These are phyloP conservation scores for Coffea humblotiana DNA, from an alignment of 305 asterid genomes.

Conservation along the genomic window DNA sequence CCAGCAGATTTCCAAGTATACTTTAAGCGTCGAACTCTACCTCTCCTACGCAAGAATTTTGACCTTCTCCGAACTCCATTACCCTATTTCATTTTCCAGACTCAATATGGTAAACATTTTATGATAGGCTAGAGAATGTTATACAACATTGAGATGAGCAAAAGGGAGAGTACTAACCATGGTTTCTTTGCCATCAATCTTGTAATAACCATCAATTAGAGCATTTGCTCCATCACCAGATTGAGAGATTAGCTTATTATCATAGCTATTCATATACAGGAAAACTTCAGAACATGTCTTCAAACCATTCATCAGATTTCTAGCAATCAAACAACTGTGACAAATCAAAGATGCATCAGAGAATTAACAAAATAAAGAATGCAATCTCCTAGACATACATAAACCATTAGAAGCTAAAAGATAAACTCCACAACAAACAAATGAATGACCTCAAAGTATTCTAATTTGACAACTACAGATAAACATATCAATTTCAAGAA, in stretches of 20 bases:
- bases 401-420: not conserved
- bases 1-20: constrained; percentile 94
- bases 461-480: not conserved
- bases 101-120: constrained; percentile 16
- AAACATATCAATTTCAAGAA: not conserved
- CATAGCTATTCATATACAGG: constrained; percentile 70
- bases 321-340: constrained; percentile 91
- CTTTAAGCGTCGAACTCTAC: constrained; percentile 89
- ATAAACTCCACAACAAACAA: not conserved
- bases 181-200: constrained; percentile 67
- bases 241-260: constrained; percentile 48
- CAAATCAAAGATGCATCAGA: constrained; percentile 32
- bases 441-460: not conserved
- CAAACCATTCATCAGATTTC: constrained; percentile 86
- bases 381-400: constrained; percentile 2
- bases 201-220: constrained; percentile 52
- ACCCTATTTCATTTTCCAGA: constrained; percentile 48
- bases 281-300: constrained; percentile 86
- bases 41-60: constrained; percentile 79
- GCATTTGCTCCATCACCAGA: constrained; percentile 47
- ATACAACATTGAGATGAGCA: constrained; percentile 20
- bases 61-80: constrained; percentile 80
- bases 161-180: constrained; percentile 40
- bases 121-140: constrained; percentile 17
- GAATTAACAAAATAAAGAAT: constrained; percentile 8